These are phyloP conservation scores for Capsicum rhomboideum DNA, from an alignment of 257 asterid species.

Conservation along the genomic window DNA sequence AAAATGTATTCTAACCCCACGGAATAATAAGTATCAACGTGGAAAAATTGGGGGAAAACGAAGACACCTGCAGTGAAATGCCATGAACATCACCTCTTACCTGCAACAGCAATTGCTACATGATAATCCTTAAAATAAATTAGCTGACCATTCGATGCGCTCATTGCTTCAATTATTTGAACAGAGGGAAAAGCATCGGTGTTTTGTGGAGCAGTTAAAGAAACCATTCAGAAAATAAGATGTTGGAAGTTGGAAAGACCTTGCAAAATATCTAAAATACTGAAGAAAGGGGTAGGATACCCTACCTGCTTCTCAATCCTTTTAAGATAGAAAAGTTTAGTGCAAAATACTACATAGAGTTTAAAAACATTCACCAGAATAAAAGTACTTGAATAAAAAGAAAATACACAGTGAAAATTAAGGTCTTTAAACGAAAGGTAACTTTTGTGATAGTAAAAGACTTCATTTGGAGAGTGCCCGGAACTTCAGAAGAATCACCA, in stretches of 20 bases:
- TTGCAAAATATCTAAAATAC: conserved; percentile 18
- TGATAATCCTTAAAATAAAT: conserved; percentile 22
- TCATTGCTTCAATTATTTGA: background rate
- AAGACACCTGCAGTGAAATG: conserved; percentile 23
- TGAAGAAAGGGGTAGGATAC: conserved; percentile 13
- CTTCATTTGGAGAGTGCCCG: conserved; percentile 79
- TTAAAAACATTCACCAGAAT: conserved; percentile 40
- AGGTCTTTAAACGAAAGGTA: conserved; percentile 50
- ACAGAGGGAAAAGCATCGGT: conserved; percentile 1
- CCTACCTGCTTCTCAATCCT: conserved; percentile 27
- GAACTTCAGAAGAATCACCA: conserved; percentile 98
- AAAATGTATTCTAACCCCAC: background rate
- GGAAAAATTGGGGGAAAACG: conserved; percentile 1
- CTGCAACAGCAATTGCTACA: conserved; percentile 36
- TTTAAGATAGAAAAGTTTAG: conserved; percentile 26
- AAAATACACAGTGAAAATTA: conserved; percentile 53
- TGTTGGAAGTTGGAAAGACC: conserved; percentile 12
- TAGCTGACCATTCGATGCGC: conserved; percentile 12
- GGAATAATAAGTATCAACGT: background rate
- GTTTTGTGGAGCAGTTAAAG: background rate
- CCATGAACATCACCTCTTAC: conserved; percentile 22
- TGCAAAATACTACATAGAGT: conserved; percentile 40
- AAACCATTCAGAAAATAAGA: conserved; percentile 6
- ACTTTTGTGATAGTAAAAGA: conserved; percentile 63
- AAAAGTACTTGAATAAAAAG: conserved; percentile 22